These are phyloP conservation scores for Colletotrichum spinosum DNA, from an alignment of 2,329 filamentous ascomycete species.

Conservation along the genomic window DNA sequence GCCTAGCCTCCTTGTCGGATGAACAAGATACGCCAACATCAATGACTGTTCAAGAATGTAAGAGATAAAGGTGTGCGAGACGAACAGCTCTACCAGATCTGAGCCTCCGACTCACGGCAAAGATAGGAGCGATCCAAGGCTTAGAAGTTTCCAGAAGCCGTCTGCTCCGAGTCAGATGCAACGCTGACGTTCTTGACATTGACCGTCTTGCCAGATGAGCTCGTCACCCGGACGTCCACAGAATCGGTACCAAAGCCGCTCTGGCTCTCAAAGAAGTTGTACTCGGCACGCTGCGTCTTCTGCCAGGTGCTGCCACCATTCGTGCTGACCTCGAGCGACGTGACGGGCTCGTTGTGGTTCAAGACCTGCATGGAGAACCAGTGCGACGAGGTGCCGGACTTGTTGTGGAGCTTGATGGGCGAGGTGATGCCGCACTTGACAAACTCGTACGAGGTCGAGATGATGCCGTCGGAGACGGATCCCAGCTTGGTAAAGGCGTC, in stretches of 20 bases:
- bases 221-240: conserved; percentile 68
- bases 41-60: too few relatives aligned
- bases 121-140: neutral
- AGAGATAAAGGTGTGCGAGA: too few relatives aligned
- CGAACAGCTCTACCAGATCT: too few relatives aligned
- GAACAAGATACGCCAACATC: too few relatives aligned
- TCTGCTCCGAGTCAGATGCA: conserved; percentile 44
- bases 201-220: conserved; percentile 61
- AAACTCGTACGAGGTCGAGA: conserved; percentile 50
- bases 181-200: conserved; percentile 63
- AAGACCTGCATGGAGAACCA: conserved; percentile 68
- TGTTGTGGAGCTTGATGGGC: conserved; percentile 57
- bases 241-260: conserved; percentile 65
- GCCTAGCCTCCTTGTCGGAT: too few relatives aligned
- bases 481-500: conserved; percentile 54
- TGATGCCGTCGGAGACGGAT: conserved; percentile 48
- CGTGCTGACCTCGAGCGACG: conserved; percentile 69
- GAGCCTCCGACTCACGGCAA: too few relatives aligned
- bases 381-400: conserved; percentile 55
- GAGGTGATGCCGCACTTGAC: conserved; percentile 55
- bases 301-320: conserved; percentile 70
- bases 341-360: conserved; percentile 69
- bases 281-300: conserved; percentile 62
- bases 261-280: conserved; percentile 72
- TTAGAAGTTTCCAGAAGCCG: conserved; percentile 48